phyloP scores from a whole-genome alignment of 2,329 filamentous ascomycete species.

The Cordyceps fumosorosea region DNA sequence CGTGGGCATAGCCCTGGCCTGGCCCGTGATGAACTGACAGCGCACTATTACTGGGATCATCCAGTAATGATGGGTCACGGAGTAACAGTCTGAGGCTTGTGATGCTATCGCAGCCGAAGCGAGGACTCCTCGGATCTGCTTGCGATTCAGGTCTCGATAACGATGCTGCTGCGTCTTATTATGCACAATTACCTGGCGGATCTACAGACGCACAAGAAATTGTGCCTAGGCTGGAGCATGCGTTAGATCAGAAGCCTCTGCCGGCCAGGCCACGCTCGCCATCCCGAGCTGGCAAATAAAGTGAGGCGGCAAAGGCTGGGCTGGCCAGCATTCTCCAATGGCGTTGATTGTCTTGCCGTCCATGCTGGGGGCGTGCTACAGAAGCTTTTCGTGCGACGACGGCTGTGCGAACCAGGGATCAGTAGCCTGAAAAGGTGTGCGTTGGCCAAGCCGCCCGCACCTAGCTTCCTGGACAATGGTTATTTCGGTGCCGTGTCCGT shows the following conservation, averaged over 20 bases:
- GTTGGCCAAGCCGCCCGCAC: constrained; percentile 3
- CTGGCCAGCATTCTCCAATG: not conserved
- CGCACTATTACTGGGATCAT: constrained; percentile 5
- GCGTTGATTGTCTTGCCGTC: not conserved
- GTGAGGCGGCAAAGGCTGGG: not conserved
- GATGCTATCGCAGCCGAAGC: not conserved
- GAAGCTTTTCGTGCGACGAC: constrained; percentile 3
- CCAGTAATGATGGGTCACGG: not conserved
- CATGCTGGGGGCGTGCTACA: constrained; percentile 1
- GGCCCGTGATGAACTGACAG: constrained; percentile 7
- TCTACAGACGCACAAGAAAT: constrained; percentile 7
- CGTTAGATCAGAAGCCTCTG: not conserved
- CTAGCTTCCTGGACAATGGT: not conserved
- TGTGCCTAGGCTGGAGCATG: constrained; percentile 8
- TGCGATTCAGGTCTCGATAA: constrained; percentile 4
- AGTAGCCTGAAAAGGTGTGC: not conserved
- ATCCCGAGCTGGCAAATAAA: not conserved
- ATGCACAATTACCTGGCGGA: constrained; percentile 11
- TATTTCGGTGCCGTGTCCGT: not conserved
- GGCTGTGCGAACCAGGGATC: constrained; percentile 6
- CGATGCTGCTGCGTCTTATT: constrained; percentile 6
- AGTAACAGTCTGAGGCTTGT: not conserved
- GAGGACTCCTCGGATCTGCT: constrained; percentile 4
- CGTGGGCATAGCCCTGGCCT: not conserved
- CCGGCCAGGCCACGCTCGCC: not conserved